Evolutionary conservation across 176 grass and related monocot species (phyloP).

Genomic region (Carex myosuroides): DNA sequence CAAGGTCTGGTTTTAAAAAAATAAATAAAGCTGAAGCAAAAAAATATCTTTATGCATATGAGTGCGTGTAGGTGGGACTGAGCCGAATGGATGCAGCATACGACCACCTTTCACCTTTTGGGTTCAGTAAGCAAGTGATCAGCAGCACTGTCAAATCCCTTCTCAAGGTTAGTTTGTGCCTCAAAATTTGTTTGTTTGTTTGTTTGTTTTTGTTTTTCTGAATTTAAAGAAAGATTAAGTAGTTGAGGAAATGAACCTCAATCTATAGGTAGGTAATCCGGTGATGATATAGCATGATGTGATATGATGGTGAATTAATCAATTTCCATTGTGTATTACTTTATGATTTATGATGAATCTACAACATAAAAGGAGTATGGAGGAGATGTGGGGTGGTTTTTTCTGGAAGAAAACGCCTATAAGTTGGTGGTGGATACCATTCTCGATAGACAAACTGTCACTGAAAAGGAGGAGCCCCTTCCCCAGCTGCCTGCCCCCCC

Average conservation of each 20-base stretch:
- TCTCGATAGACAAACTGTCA: neutral
- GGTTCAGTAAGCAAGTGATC: conserved; percentile 6
- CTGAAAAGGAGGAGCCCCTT: neutral
- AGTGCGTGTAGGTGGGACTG: neutral
- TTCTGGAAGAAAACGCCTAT: conserved; percentile 13
- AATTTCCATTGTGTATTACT: neutral
- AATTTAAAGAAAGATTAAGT: neutral
- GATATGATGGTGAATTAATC: neutral
- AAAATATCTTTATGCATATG: neutral
- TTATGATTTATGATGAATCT: neutral
- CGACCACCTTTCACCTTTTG: conserved; percentile 1
- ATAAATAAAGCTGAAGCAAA: neutral
- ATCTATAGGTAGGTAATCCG: neutral
- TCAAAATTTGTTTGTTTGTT: neutral
- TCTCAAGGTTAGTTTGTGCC: neutral
- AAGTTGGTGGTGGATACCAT: neutral
- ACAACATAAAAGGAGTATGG: conserved; percentile 6
- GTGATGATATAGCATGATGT: neutral
- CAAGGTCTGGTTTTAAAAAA: neutral
- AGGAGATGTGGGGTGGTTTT: neutral
- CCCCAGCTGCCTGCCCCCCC: neutral
- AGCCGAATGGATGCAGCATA: conserved; percentile 10
- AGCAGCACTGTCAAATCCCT: conserved; percentile 7
- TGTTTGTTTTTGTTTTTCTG: neutral
- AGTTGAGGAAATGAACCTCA: neutral